These are phyloP conservation scores for Quercus phellos DNA, from an alignment of 331 rosid genomes.

Conservation along the genomic window DNA sequence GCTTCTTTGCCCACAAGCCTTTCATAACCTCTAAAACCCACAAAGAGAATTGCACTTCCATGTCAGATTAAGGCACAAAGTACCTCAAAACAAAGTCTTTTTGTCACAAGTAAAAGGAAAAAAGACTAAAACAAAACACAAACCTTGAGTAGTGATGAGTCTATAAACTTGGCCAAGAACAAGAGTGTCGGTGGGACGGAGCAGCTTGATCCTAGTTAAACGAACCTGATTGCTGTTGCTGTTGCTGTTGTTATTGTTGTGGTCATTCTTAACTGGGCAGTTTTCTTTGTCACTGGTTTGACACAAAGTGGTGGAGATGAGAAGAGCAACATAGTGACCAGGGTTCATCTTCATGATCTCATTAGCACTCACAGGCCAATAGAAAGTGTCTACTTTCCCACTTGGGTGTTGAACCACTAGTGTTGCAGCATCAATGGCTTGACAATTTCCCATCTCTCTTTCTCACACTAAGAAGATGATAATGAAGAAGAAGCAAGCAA, in stretches of 20 bases:
- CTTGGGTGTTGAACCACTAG: slow-evolving; percentile 75
- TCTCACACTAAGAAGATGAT: slow-evolving; percentile 2
- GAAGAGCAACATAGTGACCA: slow-evolving; percentile 91
- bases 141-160: slow-evolving; percentile 81
- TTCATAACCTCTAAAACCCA: slow-evolving; percentile 74
- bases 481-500: slow-evolving; percentile 13
- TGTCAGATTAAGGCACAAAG: slow-evolving; percentile 6
- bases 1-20: slow-evolving; percentile 84
- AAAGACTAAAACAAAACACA: not conserved
- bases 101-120: not conserved
- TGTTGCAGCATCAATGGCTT: slow-evolving; percentile 90
- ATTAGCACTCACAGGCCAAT: slow-evolving; percentile 69
- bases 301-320: slow-evolving; percentile 76
- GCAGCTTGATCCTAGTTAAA: slow-evolving; percentile 83
- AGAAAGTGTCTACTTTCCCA: slow-evolving; percentile 76
- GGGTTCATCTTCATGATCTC: slow-evolving; percentile 85
- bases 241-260: not conserved
- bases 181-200: slow-evolving; percentile 80
- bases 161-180: slow-evolving; percentile 90
- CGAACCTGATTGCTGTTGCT: slow-evolving; percentile 42
- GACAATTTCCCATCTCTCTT: slow-evolving; percentile 81
- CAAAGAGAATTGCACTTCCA: slow-evolving; percentile 14
- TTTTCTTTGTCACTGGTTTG: slow-evolving; percentile 29
- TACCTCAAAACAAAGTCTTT: not conserved
- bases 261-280: slow-evolving; percentile 4